These are phyloP conservation scores for Coix lacrymajobi DNA, from an alignment of 176 grass and related monocot species.

Conservation along the genomic window DNA sequence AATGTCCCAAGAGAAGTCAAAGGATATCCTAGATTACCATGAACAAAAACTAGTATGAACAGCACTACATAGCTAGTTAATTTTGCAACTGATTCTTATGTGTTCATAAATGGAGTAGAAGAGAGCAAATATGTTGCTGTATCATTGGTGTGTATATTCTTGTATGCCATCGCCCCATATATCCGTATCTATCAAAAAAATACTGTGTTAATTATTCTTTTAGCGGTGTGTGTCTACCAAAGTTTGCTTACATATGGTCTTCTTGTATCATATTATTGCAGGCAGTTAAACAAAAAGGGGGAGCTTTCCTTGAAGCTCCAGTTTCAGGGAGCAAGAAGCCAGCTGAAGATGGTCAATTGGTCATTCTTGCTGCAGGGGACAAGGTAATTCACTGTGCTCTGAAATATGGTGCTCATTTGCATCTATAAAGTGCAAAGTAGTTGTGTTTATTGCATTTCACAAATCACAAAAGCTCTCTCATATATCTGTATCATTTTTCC, in stretches of 20 bases:
- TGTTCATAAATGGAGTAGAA: background rate
- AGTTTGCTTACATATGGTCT: background rate
- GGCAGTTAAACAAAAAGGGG: slow-evolving; percentile 73
- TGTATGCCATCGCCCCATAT: background rate
- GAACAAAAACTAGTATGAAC: background rate
- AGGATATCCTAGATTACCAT: background rate
- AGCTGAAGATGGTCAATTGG: slow-evolving; percentile 97
- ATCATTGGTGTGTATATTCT: background rate
- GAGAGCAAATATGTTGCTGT: background rate
- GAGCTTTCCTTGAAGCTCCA: slow-evolving; percentile 87
- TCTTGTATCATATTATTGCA: slow-evolving; percentile 32
- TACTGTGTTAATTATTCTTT: background rate
- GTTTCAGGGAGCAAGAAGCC: slow-evolving; percentile 99
- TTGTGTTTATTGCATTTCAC: background rate
- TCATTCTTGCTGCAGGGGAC: slow-evolving; percentile 97
- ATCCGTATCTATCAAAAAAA: background rate
- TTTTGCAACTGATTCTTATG: background rate
- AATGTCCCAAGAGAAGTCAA: background rate
- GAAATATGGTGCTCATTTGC: background rate
- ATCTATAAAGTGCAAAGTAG: background rate
- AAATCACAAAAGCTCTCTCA: background rate
- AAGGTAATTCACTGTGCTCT: slow-evolving; percentile 50
- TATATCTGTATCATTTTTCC: background rate
- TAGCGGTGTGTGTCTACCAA: background rate
- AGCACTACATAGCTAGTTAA: background rate